Base-by-base conservation (phyloP, 169 alveolate genomes). In the Nephromyces sp. region DNA sequence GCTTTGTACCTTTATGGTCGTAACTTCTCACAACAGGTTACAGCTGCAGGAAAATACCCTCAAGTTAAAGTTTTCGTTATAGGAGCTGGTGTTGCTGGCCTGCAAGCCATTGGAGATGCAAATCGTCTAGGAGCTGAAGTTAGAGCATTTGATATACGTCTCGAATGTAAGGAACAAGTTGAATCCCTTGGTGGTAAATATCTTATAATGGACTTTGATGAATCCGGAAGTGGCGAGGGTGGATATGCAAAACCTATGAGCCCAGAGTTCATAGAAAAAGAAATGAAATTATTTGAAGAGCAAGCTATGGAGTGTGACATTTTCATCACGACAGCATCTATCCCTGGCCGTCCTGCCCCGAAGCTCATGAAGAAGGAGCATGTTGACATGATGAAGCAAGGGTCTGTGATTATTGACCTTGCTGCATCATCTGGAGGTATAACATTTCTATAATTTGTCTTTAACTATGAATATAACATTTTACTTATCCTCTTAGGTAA, bases 21-120 rank as follows among this genome's bases (percentile, higher is more conserved):
- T 68, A 88, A 89, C 83, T 83, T 91, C 52, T 84, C 86, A 35
- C 84, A 89, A 24, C 87, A 90, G 69, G 85, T 88, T 75, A 93
- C 98, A 6, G 96, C 98, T n/a, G 98, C 97, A 8, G 98, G 97
- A 33, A 88, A 84, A 74, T 82, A 89, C 61, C 93, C 93, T 63
- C 95, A 95, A 1, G 92, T 95, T 25, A 89, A 88, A 62, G 96
- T 93, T 62, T 74, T 94, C 63, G 92, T 94, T 22, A 82, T 94
- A 57, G 97, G 98, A 72, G 95, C 94, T 27, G 98, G 98, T 8
- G 98, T 94, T n/a, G 98, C 98, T 8, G 98, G 98, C 3, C 85
- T 94, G 66, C 90, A 91, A 43, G 94, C 97, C 31, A 88, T 91
- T 70, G 95, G 92, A 22, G 90, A 93, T 31, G 95, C 96, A 24